Conservation (phyloP, 73 alveolate genomes). For the Halteria grandinella region DNA sequence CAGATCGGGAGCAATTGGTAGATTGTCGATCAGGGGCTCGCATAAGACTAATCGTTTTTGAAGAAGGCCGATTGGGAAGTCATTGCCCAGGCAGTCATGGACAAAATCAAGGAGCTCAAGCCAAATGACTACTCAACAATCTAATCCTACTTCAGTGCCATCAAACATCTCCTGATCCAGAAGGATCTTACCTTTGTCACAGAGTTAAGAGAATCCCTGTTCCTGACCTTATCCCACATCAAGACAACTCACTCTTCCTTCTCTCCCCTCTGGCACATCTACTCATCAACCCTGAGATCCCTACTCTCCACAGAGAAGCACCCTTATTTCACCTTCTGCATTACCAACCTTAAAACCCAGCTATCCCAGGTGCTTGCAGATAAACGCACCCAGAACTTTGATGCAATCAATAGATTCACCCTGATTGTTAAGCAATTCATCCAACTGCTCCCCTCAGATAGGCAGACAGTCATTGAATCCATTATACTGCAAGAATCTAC, state of each 20-base stretch:
- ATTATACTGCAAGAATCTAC: slow-evolving; percentile 42
- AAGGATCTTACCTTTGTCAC: no score
- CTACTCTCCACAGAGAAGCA: no score
- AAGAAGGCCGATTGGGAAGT: neutral
- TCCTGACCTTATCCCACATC: no score
- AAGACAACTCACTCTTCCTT: no score
- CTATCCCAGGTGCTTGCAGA: no score
- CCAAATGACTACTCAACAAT: neutral
- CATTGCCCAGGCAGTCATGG: neutral
- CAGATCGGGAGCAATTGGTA: neutral
- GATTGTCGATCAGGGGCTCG: neutral
- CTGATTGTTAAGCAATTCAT: slow-evolving; percentile 3
- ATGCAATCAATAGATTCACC: slow-evolving; percentile 22
- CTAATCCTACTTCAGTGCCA: no score
- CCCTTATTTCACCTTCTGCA: no score
- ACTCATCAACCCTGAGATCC: no score
- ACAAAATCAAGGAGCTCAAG: neutral
- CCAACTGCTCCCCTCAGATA: neutral
- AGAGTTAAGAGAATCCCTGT: no score
- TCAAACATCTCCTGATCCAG: no score
- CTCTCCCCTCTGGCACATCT: no score
- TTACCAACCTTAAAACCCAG: no score
- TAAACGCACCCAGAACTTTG: slow-evolving; percentile 22
- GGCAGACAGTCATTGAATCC: slow-evolving; percentile 20
- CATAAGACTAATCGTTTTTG: neutral